phyloP scores from a whole-genome alignment of 805 yeast genomes.

The Teunomyces panamensis region DNA sequence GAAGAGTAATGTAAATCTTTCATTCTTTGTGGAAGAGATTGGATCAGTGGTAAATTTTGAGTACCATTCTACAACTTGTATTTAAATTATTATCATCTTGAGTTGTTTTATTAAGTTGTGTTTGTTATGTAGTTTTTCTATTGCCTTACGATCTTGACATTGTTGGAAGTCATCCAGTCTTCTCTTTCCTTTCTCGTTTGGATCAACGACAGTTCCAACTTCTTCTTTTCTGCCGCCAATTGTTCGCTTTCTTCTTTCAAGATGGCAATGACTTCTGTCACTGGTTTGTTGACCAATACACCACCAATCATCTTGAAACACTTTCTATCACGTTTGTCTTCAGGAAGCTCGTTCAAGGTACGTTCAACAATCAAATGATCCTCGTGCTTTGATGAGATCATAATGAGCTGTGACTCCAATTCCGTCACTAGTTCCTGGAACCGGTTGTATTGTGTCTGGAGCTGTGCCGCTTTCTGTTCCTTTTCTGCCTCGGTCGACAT shows the following conservation, averaged over 20 bases:
- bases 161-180: constrained; percentile 39
- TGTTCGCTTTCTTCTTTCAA: constrained; percentile 50
- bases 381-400: constrained; percentile 34
- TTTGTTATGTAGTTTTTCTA: background rate
- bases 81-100: too few relatives aligned
- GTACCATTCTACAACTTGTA: too few relatives aligned
- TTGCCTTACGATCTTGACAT: constrained; percentile 40
- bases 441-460: constrained; percentile 40
- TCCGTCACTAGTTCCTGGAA: constrained; percentile 39
- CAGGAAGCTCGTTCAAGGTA: constrained; percentile 34
- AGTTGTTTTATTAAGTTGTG: background rate
- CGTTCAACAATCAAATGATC: constrained; percentile 43
- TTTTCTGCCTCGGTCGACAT: constrained; percentile 9
- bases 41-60: too few relatives aligned
- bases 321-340: constrained; percentile 48
- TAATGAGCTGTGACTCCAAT: constrained; percentile 36
- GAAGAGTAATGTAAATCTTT: background rate
- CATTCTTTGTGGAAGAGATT: too few relatives aligned
- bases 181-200: constrained; percentile 32
- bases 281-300: constrained; percentile 78
- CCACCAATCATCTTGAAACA: constrained; percentile 95
- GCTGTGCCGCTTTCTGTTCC: constrained; percentile 35
- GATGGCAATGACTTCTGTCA: constrained; percentile 68
- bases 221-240: constrained; percentile 20
- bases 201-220: constrained; percentile 24